Base-by-base conservation (phyloP, 2,329 filamentous ascomycete species). In the Xylaria sp. region DNA sequence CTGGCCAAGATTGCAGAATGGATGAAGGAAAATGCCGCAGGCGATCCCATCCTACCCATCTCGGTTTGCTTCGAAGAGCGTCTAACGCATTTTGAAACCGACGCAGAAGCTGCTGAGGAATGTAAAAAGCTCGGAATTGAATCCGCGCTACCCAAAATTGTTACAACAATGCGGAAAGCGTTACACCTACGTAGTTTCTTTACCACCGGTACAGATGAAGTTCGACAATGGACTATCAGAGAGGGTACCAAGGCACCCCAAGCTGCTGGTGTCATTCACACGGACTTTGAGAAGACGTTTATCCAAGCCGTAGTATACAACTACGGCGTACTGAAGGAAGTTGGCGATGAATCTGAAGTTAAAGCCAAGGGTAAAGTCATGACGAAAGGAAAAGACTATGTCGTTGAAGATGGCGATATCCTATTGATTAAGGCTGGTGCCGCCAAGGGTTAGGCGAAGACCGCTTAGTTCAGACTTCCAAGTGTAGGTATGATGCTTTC, bases 241-340 rank as follows among this genome's bases (percentile, higher is more conserved):
- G 94, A 92, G 77, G 94, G 94, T 74, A 97, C 91, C 78, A 99
- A 99, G 85, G 96, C 96, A n/a, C 96, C 96, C 20, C 92, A 96
- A 77, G 96, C 96, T 53, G 96, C 96, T 42, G 96, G 96, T 86
- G 96, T 99, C 70, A 99, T 99, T 73, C 96, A 99, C 83, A 93
- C 91, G 73, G 96, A 99, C 79, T 98, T 99, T 73, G 96, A 99
- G 82, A 99, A 99, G 90, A 99, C 96, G 0, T 99, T 99, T 79
- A 99, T 99, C 75, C 96, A 99, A 83, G 92, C 87, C 70, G 87
- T 99, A 71, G 94, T 97, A 33, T 98, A 97, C 84, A 98, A 97
- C 84, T 99, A 89, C 82, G 85, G 79, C 29, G 82, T 86, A 1
- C 84, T 99, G 61, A 93, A 91, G 83, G 96, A 98, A 81, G 84